Conservation (phyloP, 371 early-diverging fungal species). For the Mortierella sp. region DNA sequence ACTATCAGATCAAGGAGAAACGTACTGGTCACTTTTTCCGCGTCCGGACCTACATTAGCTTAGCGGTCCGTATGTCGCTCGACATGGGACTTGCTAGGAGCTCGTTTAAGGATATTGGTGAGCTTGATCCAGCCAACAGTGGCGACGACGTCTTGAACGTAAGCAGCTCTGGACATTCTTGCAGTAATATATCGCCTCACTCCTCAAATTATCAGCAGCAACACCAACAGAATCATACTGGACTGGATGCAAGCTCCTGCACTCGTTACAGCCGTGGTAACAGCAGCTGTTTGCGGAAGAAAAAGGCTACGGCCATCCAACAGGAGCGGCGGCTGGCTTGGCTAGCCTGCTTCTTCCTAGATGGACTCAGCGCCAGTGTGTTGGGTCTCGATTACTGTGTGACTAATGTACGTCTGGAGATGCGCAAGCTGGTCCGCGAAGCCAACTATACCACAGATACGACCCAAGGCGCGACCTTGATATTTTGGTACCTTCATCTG, state of each 20-base stretch:
- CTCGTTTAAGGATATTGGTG: constrained; percentile 2
- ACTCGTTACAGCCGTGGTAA: background rate
- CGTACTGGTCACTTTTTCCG: constrained; percentile 40
- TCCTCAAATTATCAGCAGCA: background rate
- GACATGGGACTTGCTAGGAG: constrained; percentile 40
- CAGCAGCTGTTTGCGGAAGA: background rate
- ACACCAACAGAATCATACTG: background rate
- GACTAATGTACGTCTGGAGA: constrained; percentile 13
- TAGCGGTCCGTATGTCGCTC: constrained; percentile 38
- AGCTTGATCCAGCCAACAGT: background rate
- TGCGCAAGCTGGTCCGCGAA: constrained; percentile 27
- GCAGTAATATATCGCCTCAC: background rate
- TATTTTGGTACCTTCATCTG: constrained; percentile 48
- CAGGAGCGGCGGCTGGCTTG: constrained; percentile 41
- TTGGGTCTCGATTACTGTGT: constrained; percentile 27
- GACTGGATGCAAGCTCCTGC: background rate
- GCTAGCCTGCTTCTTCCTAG: constrained; percentile 43
- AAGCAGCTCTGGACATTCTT: background rate
- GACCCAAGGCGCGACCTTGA: constrained; percentile 24
- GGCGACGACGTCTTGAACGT: constrained; percentile 5
- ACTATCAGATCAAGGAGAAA: constrained; percentile 63
- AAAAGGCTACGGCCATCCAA: constrained; percentile 12
- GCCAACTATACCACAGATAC: constrained; percentile 22
- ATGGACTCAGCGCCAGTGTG: constrained; percentile 25
- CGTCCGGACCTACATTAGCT: constrained; percentile 20